Base-by-base conservation (phyloP, 345 rosid genomes). In the Hirschfeldia incana region DNA sequence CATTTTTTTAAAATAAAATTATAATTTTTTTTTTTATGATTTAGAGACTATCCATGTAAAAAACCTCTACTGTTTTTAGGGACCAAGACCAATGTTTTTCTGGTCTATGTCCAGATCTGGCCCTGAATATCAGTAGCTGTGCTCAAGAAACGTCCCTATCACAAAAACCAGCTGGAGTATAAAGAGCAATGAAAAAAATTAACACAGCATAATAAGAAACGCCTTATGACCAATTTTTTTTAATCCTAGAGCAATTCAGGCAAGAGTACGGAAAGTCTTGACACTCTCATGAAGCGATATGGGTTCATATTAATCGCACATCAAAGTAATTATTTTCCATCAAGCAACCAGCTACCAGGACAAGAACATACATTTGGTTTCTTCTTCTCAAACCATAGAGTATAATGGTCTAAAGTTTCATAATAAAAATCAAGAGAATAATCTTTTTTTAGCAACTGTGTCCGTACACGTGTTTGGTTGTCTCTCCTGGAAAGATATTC, bases 121-220 rank as follows among this genome's bases (percentile, higher is more conserved):
- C 21, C 21, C 21, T 21, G 21, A 21, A 21, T 21, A 21, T 4
- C 4, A 33, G 15, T 0, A 59, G 9, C 51, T 13, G 28, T 33
- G 63, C 6, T 33, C 27, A 65, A 8, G 53, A 49, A 74, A 3
- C 66, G 8, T 2, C 51, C 51, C 26, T 63, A 46, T 42, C 2
- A 10, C 2, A n/a, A 58, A 7, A 21, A 3, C 9, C 4, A 15
- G 13, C 46, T 44, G 12, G 32, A 70, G 74, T 21, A 55, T 11
- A 49, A 44, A 51, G 73, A 69, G 62, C 36, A 28, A 59, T 59
- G 63, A 26, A 28, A 6, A 59, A 59, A 59, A 59, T n/a, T 59
- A 59, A 21, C 29, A 57, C 10, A 59, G 6, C 32, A 59, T 27
- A 13, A 11, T 44, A 44, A n/a, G 13, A 42, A 11, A 42, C 13